Evolutionary conservation across 129 eudicot species (phyloP).

Genomic region (Centella asiatica): DNA sequence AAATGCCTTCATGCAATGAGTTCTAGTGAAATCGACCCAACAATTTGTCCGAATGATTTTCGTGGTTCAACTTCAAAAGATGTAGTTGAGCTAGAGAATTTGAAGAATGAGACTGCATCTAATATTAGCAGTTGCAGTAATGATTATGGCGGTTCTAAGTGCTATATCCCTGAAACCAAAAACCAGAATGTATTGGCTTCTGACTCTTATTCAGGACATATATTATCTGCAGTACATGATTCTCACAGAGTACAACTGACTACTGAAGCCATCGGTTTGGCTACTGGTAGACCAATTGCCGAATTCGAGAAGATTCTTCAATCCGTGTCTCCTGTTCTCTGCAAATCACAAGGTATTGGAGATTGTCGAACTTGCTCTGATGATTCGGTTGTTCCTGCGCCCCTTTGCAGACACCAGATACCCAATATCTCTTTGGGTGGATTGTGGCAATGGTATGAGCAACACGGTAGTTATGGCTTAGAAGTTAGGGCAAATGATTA

Average conservation of each 20-base stretch:
- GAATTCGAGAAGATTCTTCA: slow-evolving; percentile 23
- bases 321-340: slow-evolving; percentile 27
- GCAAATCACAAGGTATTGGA: not conserved
- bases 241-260: slow-evolving; percentile 23
- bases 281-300: slow-evolving; percentile 24
- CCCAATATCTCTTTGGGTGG: slow-evolving; percentile 18
- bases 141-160: not conserved
- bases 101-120: not conserved
- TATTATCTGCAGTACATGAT: slow-evolving; percentile 15
- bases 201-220: slow-evolving; percentile 4
- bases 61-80: not conserved
- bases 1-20: not conserved
- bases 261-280: slow-evolving; percentile 19
- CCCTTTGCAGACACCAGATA: slow-evolving; percentile 11
- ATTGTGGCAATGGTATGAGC: slow-evolving; percentile 37
- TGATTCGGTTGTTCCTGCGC: not conserved
- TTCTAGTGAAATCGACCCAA: not conserved
- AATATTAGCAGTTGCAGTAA: not conserved
- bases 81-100: not conserved
- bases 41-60: not conserved
- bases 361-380: slow-evolving; percentile 9
- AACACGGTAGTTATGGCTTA: slow-evolving; percentile 31
- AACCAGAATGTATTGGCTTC: not conserved
- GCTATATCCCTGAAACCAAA: not conserved
- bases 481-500: slow-evolving; percentile 18